Evolutionary conservation across 2,329 filamentous ascomycete species (phyloP), one percentile per base, ranked within the genome.

Genomic region (Myotisia sp.): DNA sequence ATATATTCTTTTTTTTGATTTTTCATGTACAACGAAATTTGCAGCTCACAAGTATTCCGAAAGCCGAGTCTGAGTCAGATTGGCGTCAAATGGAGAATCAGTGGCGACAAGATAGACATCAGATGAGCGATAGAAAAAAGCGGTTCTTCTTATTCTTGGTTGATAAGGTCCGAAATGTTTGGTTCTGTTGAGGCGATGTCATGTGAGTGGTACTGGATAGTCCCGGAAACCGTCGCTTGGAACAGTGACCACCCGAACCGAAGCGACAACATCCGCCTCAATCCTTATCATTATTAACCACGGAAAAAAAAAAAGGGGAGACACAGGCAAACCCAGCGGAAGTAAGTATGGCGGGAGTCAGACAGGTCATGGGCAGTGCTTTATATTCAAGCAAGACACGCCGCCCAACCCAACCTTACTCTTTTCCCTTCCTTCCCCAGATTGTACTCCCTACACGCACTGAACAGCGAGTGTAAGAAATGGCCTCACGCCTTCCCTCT

Each of bases 171-270:
- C 22, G 22, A 23, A 23, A 23, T 23, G 6, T n/a, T 23, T 23
- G 22, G 22, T n/a, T n/a, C n/a, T n/a, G 22, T n/a, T n/a, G 29
- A 22, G 29, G 29, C 29, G 29, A 32, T 17, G 35, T 40, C 38
- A 37, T 36, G 33, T 40, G 38, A 37, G 28, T 16, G 37, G 27
- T 24, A 3, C 10, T 19, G 40, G 35, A 41, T 26, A 43, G 6
- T 5, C 10, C 29, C 38, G 41, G 41, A 43, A 28, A 39, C 2
- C 7, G 17, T 37, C 41, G 41, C 33, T 29, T 43, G 17, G 34
- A 14, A 22, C 19, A 18, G 31, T 17, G 13, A 4, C n/a, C 19
- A 21, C 27, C 16, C 8, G 19, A 32, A 10, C 29, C 30, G n/a
- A 26, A n/a, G 12, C 30, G 30, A 8, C 17, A 7, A 13, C 13